Evolutionary conservation across 192 early-diverging fungal species (phyloP).

Genomic region (Linnemannia schmuckeri): DNA sequence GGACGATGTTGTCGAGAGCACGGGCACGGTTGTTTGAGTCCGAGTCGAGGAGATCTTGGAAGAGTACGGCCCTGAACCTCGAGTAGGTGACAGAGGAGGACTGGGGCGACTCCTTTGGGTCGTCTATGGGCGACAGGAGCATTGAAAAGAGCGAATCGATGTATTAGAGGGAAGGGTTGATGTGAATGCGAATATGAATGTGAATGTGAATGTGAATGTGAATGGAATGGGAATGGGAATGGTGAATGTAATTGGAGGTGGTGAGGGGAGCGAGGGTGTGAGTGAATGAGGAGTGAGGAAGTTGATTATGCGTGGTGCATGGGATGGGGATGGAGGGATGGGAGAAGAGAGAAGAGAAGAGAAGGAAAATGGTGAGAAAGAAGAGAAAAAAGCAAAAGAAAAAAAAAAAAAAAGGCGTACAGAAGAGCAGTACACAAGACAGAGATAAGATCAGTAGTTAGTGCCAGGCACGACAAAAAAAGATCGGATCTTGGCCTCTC

Average conservation of each 20-base stretch:
- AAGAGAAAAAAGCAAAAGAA: slow-evolving; percentile 5
- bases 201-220: background rate
- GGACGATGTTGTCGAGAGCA: slow-evolving; percentile 55
- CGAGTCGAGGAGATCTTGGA: slow-evolving; percentile 50
- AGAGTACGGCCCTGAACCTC: slow-evolving; percentile 53
- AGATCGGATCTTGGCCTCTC: background rate
- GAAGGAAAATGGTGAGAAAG: background rate
- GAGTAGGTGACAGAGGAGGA: slow-evolving; percentile 53
- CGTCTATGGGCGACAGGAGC: slow-evolving; percentile 58
- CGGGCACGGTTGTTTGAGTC: slow-evolving; percentile 42
- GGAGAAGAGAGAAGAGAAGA: background rate
- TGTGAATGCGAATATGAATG: background rate
- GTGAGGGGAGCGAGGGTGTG: no score
- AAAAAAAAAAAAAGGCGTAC: background rate
- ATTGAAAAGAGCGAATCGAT: slow-evolving; percentile 17
- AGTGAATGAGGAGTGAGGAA: background rate
- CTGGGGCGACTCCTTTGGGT: slow-evolving; percentile 41
- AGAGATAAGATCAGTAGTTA: background rate
- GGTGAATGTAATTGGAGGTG: background rate
- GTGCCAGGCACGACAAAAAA: background rate
- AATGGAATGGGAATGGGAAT: background rate
- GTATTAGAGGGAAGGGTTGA: background rate
- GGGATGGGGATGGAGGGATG: background rate
- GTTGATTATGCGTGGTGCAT: slow-evolving; percentile 9
- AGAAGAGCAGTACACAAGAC: background rate